Evolutionary conservation across 805 yeast species (phyloP).

Genomic region (Kluyveromyces wickerhamii): DNA sequence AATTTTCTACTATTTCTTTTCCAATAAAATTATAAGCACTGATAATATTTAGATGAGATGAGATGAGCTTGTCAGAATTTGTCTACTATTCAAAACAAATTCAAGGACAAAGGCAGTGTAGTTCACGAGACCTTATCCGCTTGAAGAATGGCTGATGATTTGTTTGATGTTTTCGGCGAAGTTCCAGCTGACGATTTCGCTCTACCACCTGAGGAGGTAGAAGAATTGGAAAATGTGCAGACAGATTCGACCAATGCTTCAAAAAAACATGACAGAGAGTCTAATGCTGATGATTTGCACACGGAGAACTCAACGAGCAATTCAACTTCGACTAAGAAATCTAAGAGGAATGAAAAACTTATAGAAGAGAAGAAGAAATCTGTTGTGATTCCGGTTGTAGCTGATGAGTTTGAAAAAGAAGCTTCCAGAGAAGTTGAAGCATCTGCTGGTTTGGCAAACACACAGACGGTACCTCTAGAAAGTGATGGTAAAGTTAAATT

Average conservation of each 20-base stretch:
- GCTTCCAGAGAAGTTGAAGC: conserved; percentile 85
- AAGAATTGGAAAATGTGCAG: conserved; percentile 6
- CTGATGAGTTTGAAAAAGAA: conserved; percentile 81
- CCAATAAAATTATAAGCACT: neutral
- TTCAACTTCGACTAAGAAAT: conserved; percentile 18
- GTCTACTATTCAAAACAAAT: neutral
- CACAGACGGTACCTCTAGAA: conserved; percentile 31
- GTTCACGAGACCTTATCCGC: too few relatives aligned
- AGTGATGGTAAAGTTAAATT: conserved; percentile 54
- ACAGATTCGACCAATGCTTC: conserved; percentile 5
- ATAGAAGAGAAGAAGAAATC: conserved; percentile 35
- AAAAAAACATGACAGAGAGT: neutral
- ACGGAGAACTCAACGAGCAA: conserved; percentile 6
- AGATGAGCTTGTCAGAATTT: neutral
- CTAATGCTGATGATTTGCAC: conserved; percentile 5
- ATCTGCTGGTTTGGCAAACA: conserved; percentile 57
- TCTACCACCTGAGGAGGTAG: conserved; percentile 11
- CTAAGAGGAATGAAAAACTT: conserved; percentile 24
- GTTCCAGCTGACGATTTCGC: conserved; percentile 12
- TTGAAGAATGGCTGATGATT: conserved; percentile 14
- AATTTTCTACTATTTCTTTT: neutral
- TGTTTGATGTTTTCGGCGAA: conserved; percentile 30
- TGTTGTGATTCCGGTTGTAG: conserved; percentile 62
- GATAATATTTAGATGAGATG: neutral
- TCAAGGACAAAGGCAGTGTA: neutral